Conservation (phyloP, 257 asterid genomes). For the Solanum sparsipilum region DNA sequence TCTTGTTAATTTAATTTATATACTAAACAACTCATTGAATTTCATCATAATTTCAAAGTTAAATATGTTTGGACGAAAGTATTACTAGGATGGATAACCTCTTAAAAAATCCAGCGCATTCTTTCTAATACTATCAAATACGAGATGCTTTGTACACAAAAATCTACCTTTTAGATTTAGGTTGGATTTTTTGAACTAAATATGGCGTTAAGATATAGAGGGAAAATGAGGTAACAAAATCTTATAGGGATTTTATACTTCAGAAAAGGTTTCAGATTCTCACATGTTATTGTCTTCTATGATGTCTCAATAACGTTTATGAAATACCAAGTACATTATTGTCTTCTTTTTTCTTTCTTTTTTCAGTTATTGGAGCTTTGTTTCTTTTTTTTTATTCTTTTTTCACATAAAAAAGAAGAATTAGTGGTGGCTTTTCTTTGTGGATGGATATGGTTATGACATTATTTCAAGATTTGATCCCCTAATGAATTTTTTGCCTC, state of each 20-base stretch:
- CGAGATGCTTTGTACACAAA: neutral
- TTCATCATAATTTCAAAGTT: neutral
- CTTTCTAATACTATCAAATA: neutral
- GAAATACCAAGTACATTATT: neutral
- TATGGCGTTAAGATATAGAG: neutral
- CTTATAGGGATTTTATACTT: neutral
- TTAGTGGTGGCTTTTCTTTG: neutral
- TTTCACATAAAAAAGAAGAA: neutral
- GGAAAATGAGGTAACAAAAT: neutral
- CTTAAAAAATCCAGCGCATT: neutral
- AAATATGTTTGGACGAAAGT: neutral
- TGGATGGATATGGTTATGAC: neutral
- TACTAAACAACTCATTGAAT: neutral
- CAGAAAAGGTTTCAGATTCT: neutral
- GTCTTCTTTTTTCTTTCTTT: neutral
- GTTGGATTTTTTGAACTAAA: neutral
- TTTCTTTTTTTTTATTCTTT: neutral
- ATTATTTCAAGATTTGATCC: neutral
- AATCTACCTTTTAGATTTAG: neutral
- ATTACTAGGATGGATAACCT: neutral
- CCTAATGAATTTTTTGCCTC: neutral
- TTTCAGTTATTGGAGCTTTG: neutral
- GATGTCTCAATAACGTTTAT: neutral
- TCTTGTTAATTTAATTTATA: neutral
- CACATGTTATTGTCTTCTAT: neutral